Evolutionary conservation across 1,139 yeast genomes (phyloP), one percentile per base, ranked within the genome.

Genomic region (Arxiozyma slooffiae): DNA sequence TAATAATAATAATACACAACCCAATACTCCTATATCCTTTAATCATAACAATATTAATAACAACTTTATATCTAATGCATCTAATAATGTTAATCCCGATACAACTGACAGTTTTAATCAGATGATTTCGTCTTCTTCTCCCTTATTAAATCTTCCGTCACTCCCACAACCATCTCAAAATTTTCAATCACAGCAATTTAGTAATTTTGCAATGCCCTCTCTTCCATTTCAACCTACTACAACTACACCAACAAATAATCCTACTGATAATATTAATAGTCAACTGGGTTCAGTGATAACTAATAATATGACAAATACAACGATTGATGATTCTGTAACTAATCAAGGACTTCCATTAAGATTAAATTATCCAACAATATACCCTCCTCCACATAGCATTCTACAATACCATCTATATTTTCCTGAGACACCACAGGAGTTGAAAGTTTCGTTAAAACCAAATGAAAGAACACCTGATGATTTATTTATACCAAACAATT

Each of bases 351-450:
- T n/a, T 7, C 11, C 41, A 26, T 9, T 26, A 5, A 38, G 44
- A 41, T 30, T 59, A 14, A 60, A 57, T 34, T 60, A 58, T 43
- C 67, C 67, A n/a, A 50, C 60, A 16, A 59, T 65, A 17, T 63
- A 63, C 46, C 68, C 67, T 20, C 68, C 68, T n/a, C 61, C 66
- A 18, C 68, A 61, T 46, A 62, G 67, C 55, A 57, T 96, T 1
- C 71, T 88, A 47, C 92, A 89, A 61, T 86, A 87, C 63, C 96
- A 90, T 67, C 69, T 89, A 47, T 90, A 90, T 67, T 95, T 97
- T 0, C 97, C 97, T 1, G 78, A 80, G 20, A 87, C 95, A 3
- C 94, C 95, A 4, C 90, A 90, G 26, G 80, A 85, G 56, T 68
- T 80, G 52, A 72, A 76, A 20, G 68, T 78, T 9, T 81, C 82